Percentiles rank a stretch among this genome's conserved stretches.
Conservation (phyloP, 345 rosid genomes). For the Alliaria petiolata region DNA sequence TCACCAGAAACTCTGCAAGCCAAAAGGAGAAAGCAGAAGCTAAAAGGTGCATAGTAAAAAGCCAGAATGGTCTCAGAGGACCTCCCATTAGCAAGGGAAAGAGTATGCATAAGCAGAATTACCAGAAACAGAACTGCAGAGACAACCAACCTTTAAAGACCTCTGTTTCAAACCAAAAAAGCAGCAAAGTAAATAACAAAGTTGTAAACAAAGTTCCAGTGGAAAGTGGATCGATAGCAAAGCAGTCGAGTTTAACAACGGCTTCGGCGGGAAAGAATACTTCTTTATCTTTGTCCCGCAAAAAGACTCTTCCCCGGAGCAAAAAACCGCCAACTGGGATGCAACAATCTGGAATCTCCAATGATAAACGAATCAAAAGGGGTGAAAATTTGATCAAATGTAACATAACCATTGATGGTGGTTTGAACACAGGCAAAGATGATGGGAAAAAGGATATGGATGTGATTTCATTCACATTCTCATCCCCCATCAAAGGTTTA, state of each 20-base stretch:
- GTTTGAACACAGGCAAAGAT: constrained; percentile 27
- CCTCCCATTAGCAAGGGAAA: constrained; percentile 27
- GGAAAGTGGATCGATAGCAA: constrained; percentile 37
- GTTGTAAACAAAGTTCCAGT: constrained; percentile 35
- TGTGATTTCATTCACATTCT: constrained; percentile 84
- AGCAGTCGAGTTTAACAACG: constrained; percentile 29
- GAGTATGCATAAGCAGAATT: constrained; percentile 62
- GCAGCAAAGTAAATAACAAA: constrained; percentile 37
- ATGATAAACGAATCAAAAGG: constrained; percentile 32
- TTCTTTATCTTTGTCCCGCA: constrained; percentile 36
- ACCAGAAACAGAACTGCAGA: constrained; percentile 71
- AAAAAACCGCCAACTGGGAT: constrained; percentile 38
- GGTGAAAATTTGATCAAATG: constrained; percentile 42
- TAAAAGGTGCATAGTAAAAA: constrained; percentile 37
- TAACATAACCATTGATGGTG: constrained; percentile 39
- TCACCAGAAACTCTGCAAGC: constrained; percentile 22
- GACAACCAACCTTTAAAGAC: constrained; percentile 35
- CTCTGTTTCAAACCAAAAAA: constrained; percentile 37
- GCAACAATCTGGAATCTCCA: constrained; percentile 33
- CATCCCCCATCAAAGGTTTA: constrained; percentile 62
- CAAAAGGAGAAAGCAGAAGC: constrained; percentile 49
- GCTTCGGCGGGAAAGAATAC: constrained; percentile 33
- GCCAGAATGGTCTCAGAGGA: constrained; percentile 44
- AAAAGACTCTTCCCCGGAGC: constrained; percentile 39
- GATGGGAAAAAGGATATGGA: constrained; percentile 50